Conservation (phyloP, 2,329 filamentous ascomycete genomes). For the Penicillium olsonii region DNA sequence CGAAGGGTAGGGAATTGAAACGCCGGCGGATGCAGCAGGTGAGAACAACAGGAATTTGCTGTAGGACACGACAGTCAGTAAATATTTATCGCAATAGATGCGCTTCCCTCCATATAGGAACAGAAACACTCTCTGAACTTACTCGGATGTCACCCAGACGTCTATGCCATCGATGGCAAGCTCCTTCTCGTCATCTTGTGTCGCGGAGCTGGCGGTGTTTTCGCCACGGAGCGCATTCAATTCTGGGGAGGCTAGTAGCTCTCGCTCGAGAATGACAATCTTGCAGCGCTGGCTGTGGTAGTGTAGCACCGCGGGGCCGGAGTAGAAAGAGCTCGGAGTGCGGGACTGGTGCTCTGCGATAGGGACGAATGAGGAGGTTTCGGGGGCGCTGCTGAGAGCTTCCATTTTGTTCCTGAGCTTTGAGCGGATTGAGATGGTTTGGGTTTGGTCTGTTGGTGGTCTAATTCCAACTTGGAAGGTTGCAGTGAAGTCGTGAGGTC, state of each 20-base stretch:
- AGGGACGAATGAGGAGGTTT: conserved; percentile 43
- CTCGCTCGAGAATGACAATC: conserved; percentile 44
- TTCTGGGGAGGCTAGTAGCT: conserved; percentile 37
- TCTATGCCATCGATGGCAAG: conserved; percentile 43
- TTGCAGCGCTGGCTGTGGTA: conserved; percentile 49
- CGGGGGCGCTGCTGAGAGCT: conserved; percentile 40
- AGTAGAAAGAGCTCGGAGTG: conserved; percentile 51
- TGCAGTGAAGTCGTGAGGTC: conserved; percentile 11
- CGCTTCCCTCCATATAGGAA: no score
- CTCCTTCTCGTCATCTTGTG: conserved; percentile 29
- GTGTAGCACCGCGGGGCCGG: conserved; percentile 49
- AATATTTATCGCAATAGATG: background rate
- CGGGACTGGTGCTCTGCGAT: conserved; percentile 50
- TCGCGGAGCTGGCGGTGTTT: conserved; percentile 12
- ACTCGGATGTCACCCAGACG: conserved; percentile 54
- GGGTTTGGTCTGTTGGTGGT: background rate
- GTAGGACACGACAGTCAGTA: background rate
- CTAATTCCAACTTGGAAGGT: background rate
- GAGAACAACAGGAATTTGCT: conserved; percentile 50
- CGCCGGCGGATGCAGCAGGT: conserved; percentile 33
- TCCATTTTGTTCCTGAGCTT: conserved; percentile 40
- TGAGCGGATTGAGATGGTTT: background rate
- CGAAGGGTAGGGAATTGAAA: conserved; percentile 51
- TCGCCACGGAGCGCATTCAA: conserved; percentile 34
- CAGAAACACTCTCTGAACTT: conserved; percentile 17